Evolutionary conservation across 192 early-diverging fungal genomes (phyloP), one percentile per base, ranked within the genome.

Genomic region (Dissophora ornata): DNA sequence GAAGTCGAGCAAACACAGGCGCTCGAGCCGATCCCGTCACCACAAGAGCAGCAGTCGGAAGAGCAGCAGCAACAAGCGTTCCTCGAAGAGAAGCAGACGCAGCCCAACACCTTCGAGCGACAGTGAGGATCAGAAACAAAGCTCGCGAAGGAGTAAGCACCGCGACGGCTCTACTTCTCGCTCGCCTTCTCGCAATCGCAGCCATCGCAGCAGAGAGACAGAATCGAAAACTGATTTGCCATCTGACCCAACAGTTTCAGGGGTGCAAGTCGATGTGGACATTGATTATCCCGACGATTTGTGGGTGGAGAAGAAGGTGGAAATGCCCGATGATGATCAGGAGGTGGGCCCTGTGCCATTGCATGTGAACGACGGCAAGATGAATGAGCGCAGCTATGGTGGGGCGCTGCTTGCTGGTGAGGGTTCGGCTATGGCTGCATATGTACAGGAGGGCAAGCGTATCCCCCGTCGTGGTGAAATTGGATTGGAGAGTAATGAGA

Each of bases 381-480:
- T 87, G 47, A 84, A 90, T 51, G 89, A 92, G 44, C 82, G 90
- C 48, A 86, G 82, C 61, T 95, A 94, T 80, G 95, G 95, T 66
- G 87, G 89, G 15, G 90, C 91, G 6, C 81, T 96, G 47, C 77
- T 95, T 38, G 90, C 94, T 4, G 96, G 97, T 58, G 96, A 96
- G 85, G 96, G 94, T 61, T 88, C 93, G 1, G 94, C 95, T 1
- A 94, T 95, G 91, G 93, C 93, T 0, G 88, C 91, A 0, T 98
- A 91, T 82, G 89, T 97, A 26, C 91, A 95, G 62, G 87, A 92
- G 47, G 95, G 95, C 32, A 95, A 98, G 73, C 93, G 96, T 64
- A 97, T 99, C 65, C 96, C 96, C 3, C 91, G 96, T 52, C 91
- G 96, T 83, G 97, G 96, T 84, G 97, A 99, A 82, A 95, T 99